Percentiles rank a stretch among this genome's conserved stretches.
Evolutionary conservation across 2,329 filamentous ascomycete species (phyloP).

Genomic region (Phoma sp.): DNA sequence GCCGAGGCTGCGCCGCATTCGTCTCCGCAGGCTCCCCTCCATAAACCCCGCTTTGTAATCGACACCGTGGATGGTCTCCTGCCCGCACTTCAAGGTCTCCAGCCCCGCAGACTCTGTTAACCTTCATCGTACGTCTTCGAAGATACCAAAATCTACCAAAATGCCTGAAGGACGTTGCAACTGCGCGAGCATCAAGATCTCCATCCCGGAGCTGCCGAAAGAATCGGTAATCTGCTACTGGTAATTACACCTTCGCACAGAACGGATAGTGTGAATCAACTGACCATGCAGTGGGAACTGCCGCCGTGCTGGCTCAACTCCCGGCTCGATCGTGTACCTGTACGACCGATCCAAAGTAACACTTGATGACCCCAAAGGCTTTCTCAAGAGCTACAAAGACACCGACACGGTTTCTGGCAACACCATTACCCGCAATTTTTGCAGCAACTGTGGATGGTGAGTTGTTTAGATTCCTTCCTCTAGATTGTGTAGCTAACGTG

Average conservation of each 20-base stretch:
- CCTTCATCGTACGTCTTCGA: no score
- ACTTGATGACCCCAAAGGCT: conserved; percentile 28
- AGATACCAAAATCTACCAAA: background rate
- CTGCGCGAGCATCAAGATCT: conserved; percentile 38
- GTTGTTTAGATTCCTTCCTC: background rate
- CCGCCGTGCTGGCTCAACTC: conserved; percentile 32
- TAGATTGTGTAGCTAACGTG: background rate
- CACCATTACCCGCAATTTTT: conserved; percentile 37
- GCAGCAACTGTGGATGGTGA: conserved; percentile 41
- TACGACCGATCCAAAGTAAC: conserved; percentile 28
- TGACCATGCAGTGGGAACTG: conserved; percentile 35
- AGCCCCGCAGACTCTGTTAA: background rate
- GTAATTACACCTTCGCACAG: conserved; percentile 10
- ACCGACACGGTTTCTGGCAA: conserved; percentile 39
- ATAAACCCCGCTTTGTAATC: conserved; percentile 2
- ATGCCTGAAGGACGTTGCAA: conserved; percentile 44
- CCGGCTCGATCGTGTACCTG: conserved; percentile 34
- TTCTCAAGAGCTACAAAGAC: conserved; percentile 37
- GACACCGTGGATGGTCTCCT: background rate
- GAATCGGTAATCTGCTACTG: conserved; percentile 41
- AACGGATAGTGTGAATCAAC: no score
- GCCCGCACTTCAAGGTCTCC: background rate
- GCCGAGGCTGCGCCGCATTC: conserved; percentile 8
- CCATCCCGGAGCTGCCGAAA: conserved; percentile 28
- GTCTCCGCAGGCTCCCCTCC: background rate